Evolutionary conservation across 495 filamentous ascomycete genomes (phyloP), one percentile per base, ranked within the genome.

Genomic region (Amorphotheca resinae): DNA sequence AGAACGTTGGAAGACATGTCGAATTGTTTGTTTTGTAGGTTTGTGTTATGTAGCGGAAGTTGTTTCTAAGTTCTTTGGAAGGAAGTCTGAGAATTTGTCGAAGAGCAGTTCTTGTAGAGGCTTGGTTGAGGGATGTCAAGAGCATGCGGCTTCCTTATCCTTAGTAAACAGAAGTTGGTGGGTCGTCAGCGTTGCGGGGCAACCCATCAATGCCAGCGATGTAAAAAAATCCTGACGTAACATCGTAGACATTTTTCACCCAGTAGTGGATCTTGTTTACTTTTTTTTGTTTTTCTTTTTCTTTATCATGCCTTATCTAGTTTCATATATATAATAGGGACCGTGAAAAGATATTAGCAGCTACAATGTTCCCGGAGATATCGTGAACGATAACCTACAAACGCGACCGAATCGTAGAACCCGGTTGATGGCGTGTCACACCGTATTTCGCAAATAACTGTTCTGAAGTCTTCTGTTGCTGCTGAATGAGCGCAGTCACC

Each of bases 401-500:
- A 51, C 61, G 69, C n/a, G 66, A 51, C 52, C 70, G 66, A 34
- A 70, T 69, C 43, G 63, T 64, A 16, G 67, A 53, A n/a, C 70
- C 72, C 12, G 70, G 59, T 49, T 73, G 63, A 11, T 57, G 52
- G 42, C 64, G 59, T 44, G 47, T 58, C 5, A 80, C 70, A 16
- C 71, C 71, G 57, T 74, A 67, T 52, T 80, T 61, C 55, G 65
- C 67, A 61, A 89, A 59, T 60, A 91, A 52, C 52, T 74, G 64
- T 55, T 81, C 74, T 1, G 77, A 72, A 62, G 74, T 76, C 37
- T 69, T 60, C 44, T 61, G 70, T 63, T 91, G 85, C 62, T 62
- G 68, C 25, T 68, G 64, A 52, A 88, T 67, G 58, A 74, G 80
- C 37, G 67, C 68, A 25, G 69, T 65, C 39, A 87, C 68, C 32